phyloP scores from a whole-genome alignment of 257 asterid species.

The Handroanthus guayacan region DNA sequence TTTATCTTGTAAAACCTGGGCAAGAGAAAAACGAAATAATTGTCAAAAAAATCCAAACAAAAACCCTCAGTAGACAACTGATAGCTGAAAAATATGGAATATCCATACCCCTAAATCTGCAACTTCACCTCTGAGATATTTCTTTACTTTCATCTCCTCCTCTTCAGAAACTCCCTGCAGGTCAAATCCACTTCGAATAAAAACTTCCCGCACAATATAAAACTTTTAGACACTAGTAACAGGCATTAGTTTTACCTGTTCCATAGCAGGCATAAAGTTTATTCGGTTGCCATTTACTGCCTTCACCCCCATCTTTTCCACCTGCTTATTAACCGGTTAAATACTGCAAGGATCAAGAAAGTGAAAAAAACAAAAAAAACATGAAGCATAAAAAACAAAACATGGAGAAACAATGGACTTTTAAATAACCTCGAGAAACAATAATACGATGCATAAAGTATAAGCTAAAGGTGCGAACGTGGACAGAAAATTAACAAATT shows the following conservation, averaged over 20 bases:
- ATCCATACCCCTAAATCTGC: slow-evolving; percentile 69
- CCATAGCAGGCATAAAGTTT: slow-evolving; percentile 25
- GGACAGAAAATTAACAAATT: not conserved
- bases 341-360: slow-evolving; percentile 24
- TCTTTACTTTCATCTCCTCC: slow-evolving; percentile 61
- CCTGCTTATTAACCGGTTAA: slow-evolving; percentile 23
- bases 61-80: not conserved
- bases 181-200: slow-evolving; percentile 19
- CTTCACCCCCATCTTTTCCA: slow-evolving; percentile 48
- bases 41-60: slow-evolving; percentile 18
- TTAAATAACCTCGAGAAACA: slow-evolving; percentile 13
- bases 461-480: not conserved
- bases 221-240: not conserved
- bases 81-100: not conserved
- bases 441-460: not conserved
- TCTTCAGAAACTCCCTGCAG: slow-evolving; percentile 63
- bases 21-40: slow-evolving; percentile 22
- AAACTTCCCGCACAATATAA: not conserved
- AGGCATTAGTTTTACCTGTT: slow-evolving; percentile 42
- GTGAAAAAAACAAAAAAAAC: not conserved
- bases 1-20: slow-evolving; percentile 71
- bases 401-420: not conserved
- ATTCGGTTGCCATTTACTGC: slow-evolving; percentile 34
- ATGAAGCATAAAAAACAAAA: not conserved
- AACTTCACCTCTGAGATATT: slow-evolving; percentile 82